These are phyloP conservation scores for Brasenia schreberi DNA, from an alignment of 164 flowering plant genomes.

Conservation along the genomic window DNA sequence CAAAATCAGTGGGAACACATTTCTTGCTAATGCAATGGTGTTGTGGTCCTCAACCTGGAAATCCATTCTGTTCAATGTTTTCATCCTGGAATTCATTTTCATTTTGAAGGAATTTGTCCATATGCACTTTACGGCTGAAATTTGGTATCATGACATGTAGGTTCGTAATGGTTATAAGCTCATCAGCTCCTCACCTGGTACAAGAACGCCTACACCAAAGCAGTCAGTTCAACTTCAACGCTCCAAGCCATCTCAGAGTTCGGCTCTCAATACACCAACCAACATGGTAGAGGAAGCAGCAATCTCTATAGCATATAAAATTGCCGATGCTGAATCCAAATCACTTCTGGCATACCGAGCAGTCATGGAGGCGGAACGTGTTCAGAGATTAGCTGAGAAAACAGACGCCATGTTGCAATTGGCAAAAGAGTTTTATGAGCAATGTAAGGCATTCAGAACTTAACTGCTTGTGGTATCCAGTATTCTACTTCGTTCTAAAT, in stretches of 20 bases:
- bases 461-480: neutral
- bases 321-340: constrained; percentile 77
- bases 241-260: constrained; percentile 14
- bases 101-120: neutral
- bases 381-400: constrained; percentile 56
- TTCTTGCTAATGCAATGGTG: neutral
- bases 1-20: neutral
- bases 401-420: constrained; percentile 38
- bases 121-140: neutral
- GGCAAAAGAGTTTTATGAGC: constrained; percentile 38
- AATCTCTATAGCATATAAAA: constrained; percentile 40
- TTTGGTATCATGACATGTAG: constrained; percentile 15
- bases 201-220: constrained; percentile 36
- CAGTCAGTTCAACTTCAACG: constrained; percentile 17
- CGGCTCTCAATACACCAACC: constrained; percentile 1
- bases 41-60: neutral
- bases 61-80: neutral
- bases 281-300: constrained; percentile 43
- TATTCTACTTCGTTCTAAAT: neutral
- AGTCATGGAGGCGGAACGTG: constrained; percentile 60
- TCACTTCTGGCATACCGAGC: constrained; percentile 64
- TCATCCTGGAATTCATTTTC: neutral
- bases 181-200: constrained; percentile 15
- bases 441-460: constrained; percentile 27
- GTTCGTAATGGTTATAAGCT: constrained; percentile 43